phyloP scores from a whole-genome alignment of 2,329 filamentous ascomycete species.

The Alternaria viburni region DNA sequence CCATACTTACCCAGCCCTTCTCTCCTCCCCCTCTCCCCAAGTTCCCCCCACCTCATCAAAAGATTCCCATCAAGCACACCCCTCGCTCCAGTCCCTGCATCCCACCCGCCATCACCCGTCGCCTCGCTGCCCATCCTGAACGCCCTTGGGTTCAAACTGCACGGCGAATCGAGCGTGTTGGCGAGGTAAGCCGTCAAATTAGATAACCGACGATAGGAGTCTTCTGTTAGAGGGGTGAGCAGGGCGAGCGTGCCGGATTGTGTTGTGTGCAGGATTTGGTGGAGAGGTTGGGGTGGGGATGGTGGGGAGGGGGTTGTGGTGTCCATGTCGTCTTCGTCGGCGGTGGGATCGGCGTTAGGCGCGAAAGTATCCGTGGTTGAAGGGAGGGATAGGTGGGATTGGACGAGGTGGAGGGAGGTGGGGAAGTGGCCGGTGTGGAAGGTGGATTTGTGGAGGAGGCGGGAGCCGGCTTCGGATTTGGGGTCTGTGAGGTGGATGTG shows the following conservation, averaged over 20 bases:
- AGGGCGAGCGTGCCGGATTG: conserved; percentile 77
- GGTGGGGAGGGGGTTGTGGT: background rate
- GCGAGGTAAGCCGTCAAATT: conserved; percentile 81
- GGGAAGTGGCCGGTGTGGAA: conserved; percentile 86
- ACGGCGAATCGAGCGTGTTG: conserved; percentile 72
- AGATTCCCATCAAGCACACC: conserved; percentile 81
- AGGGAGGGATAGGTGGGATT: conserved; percentile 64
- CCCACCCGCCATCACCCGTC: conserved; percentile 45
- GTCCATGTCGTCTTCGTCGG: conserved; percentile 11
- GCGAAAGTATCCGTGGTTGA: conserved; percentile 32
- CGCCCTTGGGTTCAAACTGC: conserved; percentile 72
- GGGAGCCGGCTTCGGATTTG: conserved; percentile 87
- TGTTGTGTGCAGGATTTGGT: conserved; percentile 41
- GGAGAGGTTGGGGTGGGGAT: conserved; percentile 14
- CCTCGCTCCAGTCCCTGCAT: conserved; percentile 57
- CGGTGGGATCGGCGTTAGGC: conserved; percentile 44
- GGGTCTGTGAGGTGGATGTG: conserved; percentile 66
- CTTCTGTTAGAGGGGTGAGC: conserved; percentile 78
- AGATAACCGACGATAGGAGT: conserved; percentile 81
- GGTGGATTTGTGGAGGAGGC: conserved; percentile 83
- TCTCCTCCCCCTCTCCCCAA: conserved; percentile 71
- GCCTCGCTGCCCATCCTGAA: conserved; percentile 65
- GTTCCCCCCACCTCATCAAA: conserved; percentile 75
- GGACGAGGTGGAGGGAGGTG: conserved; percentile 76
- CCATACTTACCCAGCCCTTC: conserved; percentile 80